phyloP scores from a whole-genome alignment of 306 rosid species.

The Cucumis cinereus region DNA sequence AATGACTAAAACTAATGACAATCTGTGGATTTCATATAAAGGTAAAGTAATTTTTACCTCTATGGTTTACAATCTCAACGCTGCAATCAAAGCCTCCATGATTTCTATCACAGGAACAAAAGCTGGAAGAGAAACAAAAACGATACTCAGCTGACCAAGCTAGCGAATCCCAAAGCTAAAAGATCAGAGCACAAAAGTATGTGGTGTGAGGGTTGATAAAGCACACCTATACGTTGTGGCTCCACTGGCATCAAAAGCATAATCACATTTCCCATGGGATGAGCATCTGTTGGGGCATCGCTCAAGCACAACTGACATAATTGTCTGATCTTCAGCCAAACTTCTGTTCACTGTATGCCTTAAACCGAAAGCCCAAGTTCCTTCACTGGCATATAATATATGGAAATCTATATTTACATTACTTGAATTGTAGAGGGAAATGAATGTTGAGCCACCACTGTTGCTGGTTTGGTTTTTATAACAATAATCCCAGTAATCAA shows the following conservation, averaged over 20 bases:
- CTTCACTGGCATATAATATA: slow-evolving; percentile 75
- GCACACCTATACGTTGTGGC: slow-evolving; percentile 71
- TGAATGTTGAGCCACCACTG: slow-evolving; percentile 61
- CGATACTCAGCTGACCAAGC: slow-evolving; percentile 2
- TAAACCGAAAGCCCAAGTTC: slow-evolving; percentile 86
- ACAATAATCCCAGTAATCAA: slow-evolving; percentile 65
- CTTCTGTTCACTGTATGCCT: slow-evolving; percentile 31
- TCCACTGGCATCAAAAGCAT: slow-evolving; percentile 70
- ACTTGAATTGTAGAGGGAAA: slow-evolving; percentile 59
- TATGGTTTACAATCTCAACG: slow-evolving; percentile 57
- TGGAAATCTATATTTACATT: slow-evolving; percentile 54
- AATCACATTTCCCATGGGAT: slow-evolving; percentile 55
- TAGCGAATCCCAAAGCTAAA: background rate
- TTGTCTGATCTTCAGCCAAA: slow-evolving; percentile 32
- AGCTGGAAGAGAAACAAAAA: slow-evolving; percentile 39
- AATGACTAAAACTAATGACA: background rate
- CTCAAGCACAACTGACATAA: slow-evolving; percentile 77
- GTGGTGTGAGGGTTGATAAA: slow-evolving; percentile 8
- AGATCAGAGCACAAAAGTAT: background rate
- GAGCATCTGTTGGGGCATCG: slow-evolving; percentile 90
- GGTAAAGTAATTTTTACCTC: slow-evolving; percentile 38
- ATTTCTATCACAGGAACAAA: slow-evolving; percentile 73
- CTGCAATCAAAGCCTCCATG: slow-evolving; percentile 99
- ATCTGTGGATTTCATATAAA: background rate
- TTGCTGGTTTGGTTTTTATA: slow-evolving; percentile 67